Evolutionary conservation across 1,139 yeast species (phyloP).

Genomic region (Pichia sp.): DNA sequence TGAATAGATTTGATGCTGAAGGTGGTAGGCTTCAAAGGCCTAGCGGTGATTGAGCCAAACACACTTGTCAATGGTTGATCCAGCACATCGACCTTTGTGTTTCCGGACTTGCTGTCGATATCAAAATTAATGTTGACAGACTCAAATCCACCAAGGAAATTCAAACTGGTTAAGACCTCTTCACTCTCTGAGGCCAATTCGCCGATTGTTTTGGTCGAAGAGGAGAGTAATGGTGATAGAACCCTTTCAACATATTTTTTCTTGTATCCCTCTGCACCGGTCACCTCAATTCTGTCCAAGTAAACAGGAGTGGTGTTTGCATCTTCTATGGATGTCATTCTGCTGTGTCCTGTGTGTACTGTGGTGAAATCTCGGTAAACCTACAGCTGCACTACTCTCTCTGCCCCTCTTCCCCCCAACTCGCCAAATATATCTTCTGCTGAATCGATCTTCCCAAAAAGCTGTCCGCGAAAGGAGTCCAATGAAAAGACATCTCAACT

Average conservation of each 20-base stretch:
- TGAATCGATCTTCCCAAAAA: not conserved
- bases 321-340: slow-evolving; percentile 13
- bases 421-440: not conserved
- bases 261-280: slow-evolving; percentile 48
- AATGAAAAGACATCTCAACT: not conserved
- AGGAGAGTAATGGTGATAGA: slow-evolving; percentile 41
- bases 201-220: slow-evolving; percentile 45
- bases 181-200: slow-evolving; percentile 36
- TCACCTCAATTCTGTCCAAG: slow-evolving; percentile 44
- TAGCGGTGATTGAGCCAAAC: slow-evolving; percentile 23
- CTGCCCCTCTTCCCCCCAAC: not conserved
- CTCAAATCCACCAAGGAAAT: slow-evolving; percentile 45
- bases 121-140: slow-evolving; percentile 34
- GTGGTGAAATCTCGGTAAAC: too few species aligned
- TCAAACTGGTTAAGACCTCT: slow-evolving; percentile 21
- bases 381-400: not conserved
- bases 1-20: slow-evolving; percentile 27
- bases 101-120: slow-evolving; percentile 18
- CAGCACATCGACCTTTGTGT: slow-evolving; percentile 4
- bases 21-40: slow-evolving; percentile 22
- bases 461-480: not conserved
- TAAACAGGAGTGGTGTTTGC: slow-evolving; percentile 37
- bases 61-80: slow-evolving; percentile 24
- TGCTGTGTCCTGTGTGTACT: not conserved
- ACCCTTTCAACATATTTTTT: slow-evolving; percentile 45